These are phyloP conservation scores for Ailanthus altissimus DNA, from an alignment of 345 rosid genomes.

Conservation along the genomic window DNA sequence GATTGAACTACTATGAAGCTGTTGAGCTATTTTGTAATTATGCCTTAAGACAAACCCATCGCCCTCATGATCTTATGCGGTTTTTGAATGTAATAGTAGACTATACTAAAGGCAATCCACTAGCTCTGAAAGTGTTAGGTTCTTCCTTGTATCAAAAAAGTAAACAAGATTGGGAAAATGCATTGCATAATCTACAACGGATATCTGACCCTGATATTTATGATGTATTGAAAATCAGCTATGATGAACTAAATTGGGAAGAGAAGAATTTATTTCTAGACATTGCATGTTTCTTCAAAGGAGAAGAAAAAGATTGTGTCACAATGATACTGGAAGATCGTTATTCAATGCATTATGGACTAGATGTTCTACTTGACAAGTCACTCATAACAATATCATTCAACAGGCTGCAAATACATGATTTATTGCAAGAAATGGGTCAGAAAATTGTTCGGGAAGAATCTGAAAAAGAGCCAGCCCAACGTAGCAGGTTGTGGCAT, in stretches of 20 bases:
- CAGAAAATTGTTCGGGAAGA: constrained; percentile 33
- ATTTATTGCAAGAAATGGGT: constrained; percentile 48
- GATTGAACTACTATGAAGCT: no score
- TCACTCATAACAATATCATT: constrained; percentile 30
- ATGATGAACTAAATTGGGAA: constrained; percentile 7
- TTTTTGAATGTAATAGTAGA: no score
- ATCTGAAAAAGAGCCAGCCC: constrained; percentile 17
- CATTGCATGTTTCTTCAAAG: constrained; percentile 48
- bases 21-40: no score
- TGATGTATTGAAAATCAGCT: constrained; percentile 20
- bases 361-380: constrained; percentile 29
- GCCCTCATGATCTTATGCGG: no score
- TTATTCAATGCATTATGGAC: background rate
- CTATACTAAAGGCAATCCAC: no score
- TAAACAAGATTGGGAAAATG: no score
- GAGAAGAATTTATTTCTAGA: constrained; percentile 43
- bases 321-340: constrained; percentile 26
- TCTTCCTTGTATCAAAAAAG: no score
- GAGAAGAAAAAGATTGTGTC: constrained; percentile 22
- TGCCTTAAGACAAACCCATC: no score
- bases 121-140: no score
- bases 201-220: background rate
- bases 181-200: no score
- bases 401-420: constrained; percentile 35
- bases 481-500: constrained; percentile 27